Evolutionary conservation across 371 early-diverging fungal species (phyloP).

Genomic region (Zopfochytrium polystomum): DNA sequence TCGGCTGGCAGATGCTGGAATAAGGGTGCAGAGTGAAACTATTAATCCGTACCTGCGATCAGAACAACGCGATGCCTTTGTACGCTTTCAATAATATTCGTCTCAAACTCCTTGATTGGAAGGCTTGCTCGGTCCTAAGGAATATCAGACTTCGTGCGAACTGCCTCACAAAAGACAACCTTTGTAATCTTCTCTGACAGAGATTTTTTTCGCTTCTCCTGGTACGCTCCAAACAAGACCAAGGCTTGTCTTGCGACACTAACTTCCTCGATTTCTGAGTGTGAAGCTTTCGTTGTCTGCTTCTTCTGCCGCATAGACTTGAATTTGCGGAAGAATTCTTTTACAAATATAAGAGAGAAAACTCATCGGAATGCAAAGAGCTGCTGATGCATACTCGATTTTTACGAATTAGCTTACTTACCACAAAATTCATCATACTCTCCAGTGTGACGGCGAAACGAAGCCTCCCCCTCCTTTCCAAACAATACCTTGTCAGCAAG

Average conservation of each 20-base stretch:
- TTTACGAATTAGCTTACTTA: constrained; percentile 5
- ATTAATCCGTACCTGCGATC: constrained; percentile 43
- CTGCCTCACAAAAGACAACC: constrained; percentile 12
- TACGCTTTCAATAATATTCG: constrained; percentile 37
- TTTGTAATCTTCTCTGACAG: constrained; percentile 54
- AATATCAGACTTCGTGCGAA: background rate
- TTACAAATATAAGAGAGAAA: no score
- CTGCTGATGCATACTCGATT: background rate
- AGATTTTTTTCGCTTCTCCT: constrained; percentile 43
- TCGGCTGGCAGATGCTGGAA: constrained; percentile 26
- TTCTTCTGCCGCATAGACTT: constrained; percentile 5
- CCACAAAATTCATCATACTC: constrained; percentile 40
- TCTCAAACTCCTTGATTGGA: constrained; percentile 53
- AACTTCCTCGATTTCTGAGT: constrained; percentile 33
- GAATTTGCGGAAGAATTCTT: constrained; percentile 21
- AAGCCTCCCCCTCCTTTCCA: constrained; percentile 35
- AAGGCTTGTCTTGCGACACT: constrained; percentile 52
- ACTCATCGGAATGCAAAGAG: constrained; percentile 7
- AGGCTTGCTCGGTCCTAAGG: constrained; percentile 45
- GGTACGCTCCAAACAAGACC: constrained; percentile 58
- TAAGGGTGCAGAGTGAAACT: background rate
- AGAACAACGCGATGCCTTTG: constrained; percentile 39
- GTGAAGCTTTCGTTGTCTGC: background rate
- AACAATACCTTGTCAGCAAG: constrained; percentile 31
- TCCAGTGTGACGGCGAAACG: constrained; percentile 24